Base-by-base conservation (phyloP, 495 filamentous ascomycete genomes). In the Jackrogersella multiformis region DNA sequence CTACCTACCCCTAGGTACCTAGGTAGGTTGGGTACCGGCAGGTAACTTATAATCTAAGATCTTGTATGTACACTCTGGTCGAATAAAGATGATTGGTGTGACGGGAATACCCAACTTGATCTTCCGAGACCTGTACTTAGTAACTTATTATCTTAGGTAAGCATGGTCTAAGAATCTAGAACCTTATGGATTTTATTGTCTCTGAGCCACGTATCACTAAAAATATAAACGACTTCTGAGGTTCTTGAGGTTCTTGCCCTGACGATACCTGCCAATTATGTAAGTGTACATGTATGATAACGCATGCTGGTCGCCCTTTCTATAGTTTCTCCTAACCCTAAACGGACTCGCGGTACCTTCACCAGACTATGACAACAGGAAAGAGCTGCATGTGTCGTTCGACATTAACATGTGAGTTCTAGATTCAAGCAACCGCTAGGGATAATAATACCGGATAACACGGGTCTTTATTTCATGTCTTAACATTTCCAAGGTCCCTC, bases 351-450 rank as follows among this genome's bases (percentile, higher is more conserved):
- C 55, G 18, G 16, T 35, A 59, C 53, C 38, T 39, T 45, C n/a
- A 46, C 34, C 4, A 15, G 38, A 26, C 34, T 57, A 52, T 28
- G 46, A 45, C 53, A 53, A 44, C 38, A 60, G 55, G 53, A 57
- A n/a, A 18, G 15, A 44, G 46, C 52, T 62, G 53, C 53, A 57
- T 49, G 36, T 35, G 16, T 63, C 38, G 41, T 58, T 68, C 54
- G 59, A 59, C 41, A 6, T 38, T 63, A 54, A 63, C 65, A 68
- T 68, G 65, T 63, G 65, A 62, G 48, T 59, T 44, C 21, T n/a
- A 42, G 24, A 18, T n/a, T 52, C 21, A 13, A 53, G 51, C 34
- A 61, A 55, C 51, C 39, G 28, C 54, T 38, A 13, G 12, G 6
- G 10, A 54, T 30, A 65, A 58, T 23, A 34, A 6, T 34, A 23